These are phyloP conservation scores for Discostella pseudostelligera DNA, from an alignment of 108 stramenopile species.

Conservation along the genomic window DNA sequence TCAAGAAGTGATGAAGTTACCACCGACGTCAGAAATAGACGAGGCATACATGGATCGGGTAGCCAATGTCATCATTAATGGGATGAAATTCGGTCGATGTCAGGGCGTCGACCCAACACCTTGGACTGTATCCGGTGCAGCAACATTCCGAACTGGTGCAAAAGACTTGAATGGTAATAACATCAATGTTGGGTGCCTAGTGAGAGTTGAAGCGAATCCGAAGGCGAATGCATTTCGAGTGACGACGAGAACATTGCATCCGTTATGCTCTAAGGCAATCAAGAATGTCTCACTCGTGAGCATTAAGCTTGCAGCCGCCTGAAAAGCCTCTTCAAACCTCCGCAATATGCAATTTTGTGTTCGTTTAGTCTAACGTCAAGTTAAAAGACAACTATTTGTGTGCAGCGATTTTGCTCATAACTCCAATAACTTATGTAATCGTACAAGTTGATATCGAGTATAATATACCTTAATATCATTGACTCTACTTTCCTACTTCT, in stretches of 20 bases:
- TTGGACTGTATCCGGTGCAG: constrained; percentile 87
- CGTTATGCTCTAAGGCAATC: constrained; percentile 85
- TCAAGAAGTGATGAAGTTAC: constrained; percentile 91
- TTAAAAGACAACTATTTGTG: too few relatives aligned
- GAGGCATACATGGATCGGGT: constrained; percentile 87
- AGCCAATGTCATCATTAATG: constrained; percentile 76
- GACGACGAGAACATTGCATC: constrained; percentile 87
- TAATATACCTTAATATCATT: too few relatives aligned
- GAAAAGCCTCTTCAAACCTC: not conserved
- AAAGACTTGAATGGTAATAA: constrained; percentile 88
- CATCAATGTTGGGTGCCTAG: constrained; percentile 13
- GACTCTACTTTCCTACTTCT: not conserved
- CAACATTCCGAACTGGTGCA: constrained; percentile 84
- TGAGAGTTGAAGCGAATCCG: constrained; percentile 86
- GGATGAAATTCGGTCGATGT: constrained; percentile 86
- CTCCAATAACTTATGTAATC: too few relatives aligned
- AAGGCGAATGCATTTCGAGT: constrained; percentile 88
- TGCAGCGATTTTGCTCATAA: too few relatives aligned
- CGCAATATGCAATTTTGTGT: too few relatives aligned
- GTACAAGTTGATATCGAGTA: too few relatives aligned
- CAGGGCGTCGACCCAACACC: constrained; percentile 85
- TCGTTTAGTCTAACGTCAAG: too few relatives aligned
- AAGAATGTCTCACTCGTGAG: constrained; percentile 89
- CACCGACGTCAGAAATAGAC: constrained; percentile 71
- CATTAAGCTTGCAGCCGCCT: constrained; percentile 61